Evolutionary conservation across 2,329 filamentous ascomycete species (phyloP), one percentile per base, ranked within the genome.

Genomic region (Colletotrichum lupini): DNA sequence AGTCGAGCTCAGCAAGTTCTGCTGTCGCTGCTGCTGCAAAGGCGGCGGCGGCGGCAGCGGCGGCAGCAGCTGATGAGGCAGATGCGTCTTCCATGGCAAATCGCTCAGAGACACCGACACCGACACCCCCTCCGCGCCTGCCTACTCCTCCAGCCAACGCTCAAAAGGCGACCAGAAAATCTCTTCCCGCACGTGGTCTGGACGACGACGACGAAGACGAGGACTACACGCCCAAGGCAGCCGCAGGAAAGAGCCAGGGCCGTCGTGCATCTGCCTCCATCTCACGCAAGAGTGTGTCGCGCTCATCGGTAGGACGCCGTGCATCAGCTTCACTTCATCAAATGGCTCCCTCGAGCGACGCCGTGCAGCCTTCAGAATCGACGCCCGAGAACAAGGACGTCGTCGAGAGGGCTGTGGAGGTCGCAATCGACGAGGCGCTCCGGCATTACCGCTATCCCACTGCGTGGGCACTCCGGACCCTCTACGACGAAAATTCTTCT

Each of bases 391-490:
- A 85, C 74, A 85, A 83, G 74, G 85, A 86, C 52, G 79, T 85
- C 42, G 83, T 85, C 30, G 88, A 88, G 76, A 86, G 83, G 77
- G 86, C 90, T 32, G 84, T 92, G 52, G 87, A 90, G 78, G 78
- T 81, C 37, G 89, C 89, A n/a, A 88, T 92, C 35, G 86, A 90
- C 11, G 86, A 90, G 77, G 90, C 90, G 5, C 80, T 92, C 61
- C 82, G 85, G 72, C 85, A 88, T 77, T 84, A 85, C 74, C 88
- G 89, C 72, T 92, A 90, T 78, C 88, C 89, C 67, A 92, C 90
- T 9, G 91, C 90, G 2, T 92, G 87, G 83, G 90, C 90, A 55
- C 83, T 92, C 72, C 85, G 89, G 66, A 87, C 85, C 16, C 83
- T 92, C 73, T 92, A 90, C 79, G 89, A 92, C 75, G 89, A 92